These are phyloP conservation scores for Mortierella sp. DNA, from an alignment of 371 early-diverging fungal species.

Conservation along the genomic window DNA sequence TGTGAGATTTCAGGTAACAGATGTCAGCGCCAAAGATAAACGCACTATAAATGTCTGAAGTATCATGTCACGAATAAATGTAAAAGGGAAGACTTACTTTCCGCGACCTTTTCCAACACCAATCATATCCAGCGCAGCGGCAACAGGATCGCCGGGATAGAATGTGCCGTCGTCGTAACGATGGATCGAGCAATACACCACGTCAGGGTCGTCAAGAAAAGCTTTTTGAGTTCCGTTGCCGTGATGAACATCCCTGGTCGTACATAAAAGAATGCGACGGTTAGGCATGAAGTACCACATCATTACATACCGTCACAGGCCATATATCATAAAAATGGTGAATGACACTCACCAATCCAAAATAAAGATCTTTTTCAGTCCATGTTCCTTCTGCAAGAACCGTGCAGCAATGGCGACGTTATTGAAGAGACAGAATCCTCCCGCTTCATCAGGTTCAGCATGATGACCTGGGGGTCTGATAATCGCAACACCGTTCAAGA, in stretches of 20 bases:
- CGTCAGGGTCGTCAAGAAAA: slow-evolving; percentile 82
- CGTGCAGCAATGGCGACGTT: slow-evolving; percentile 89
- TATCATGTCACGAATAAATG: neutral
- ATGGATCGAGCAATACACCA: slow-evolving; percentile 90
- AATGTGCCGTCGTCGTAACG: slow-evolving; percentile 84
- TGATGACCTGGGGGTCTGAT: slow-evolving; percentile 95
- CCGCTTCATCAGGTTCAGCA: slow-evolving; percentile 78
- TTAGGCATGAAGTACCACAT: neutral
- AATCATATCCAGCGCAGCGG: slow-evolving; percentile 63
- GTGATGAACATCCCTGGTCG: slow-evolving; percentile 91
- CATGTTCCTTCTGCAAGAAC: slow-evolving; percentile 63
- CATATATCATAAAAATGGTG: neutral
- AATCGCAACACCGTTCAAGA: slow-evolving; percentile 88
- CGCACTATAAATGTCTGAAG: neutral
- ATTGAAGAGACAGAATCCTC: slow-evolving; percentile 93
- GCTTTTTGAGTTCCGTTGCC: slow-evolving; percentile 93
- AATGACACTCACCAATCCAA: slow-evolving; percentile 82
- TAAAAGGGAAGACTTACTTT: slow-evolving; percentile 54
- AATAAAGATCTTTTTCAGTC: slow-evolving; percentile 77
- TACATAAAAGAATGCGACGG: neutral
- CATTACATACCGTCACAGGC: neutral
- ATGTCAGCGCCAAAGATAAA: neutral
- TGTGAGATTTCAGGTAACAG: neutral
- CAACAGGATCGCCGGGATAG: slow-evolving; percentile 78
- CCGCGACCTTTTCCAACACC: slow-evolving; percentile 78